Conservation (phyloP, 2,329 filamentous ascomycete species). For the Biscogniauxia sp. region DNA sequence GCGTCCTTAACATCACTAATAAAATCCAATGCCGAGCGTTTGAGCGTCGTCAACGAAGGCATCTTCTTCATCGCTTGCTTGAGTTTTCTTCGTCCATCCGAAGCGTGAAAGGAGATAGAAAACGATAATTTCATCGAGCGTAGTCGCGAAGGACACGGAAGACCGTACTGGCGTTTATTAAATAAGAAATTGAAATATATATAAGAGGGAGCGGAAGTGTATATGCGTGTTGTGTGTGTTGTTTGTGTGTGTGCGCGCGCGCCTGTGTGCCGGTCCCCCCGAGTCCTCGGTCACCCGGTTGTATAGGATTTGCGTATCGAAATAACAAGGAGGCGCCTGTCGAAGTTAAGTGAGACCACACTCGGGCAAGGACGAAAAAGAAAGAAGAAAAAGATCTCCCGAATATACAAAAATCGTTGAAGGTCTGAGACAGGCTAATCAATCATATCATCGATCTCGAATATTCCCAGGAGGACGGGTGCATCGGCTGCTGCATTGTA, state of each 20-base stretch:
- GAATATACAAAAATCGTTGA: conserved; percentile 2
- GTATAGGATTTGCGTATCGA: background rate
- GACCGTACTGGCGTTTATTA: conserved; percentile 13
- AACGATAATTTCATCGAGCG: conserved; percentile 18
- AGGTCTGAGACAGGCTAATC: conserved; percentile 19
- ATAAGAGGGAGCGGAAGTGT: no score
- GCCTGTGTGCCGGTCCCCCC: no score
- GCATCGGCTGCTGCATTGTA: conserved; percentile 10
- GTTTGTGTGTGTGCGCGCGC: background rate
- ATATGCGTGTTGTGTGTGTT: background rate
- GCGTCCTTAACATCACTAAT: conserved; percentile 22
- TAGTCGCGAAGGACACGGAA: conserved; percentile 5
- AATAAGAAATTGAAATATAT: background rate
- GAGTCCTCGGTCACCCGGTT: background rate
- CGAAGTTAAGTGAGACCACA: background rate
- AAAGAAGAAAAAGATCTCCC: background rate
- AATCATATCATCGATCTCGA: conserved; percentile 13
- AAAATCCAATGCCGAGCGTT: conserved; percentile 24
- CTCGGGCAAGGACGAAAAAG: background rate
- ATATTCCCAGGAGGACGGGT: conserved; percentile 16
- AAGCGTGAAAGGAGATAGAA: conserved; percentile 17
- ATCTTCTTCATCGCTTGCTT: conserved; percentile 16
- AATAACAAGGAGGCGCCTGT: background rate
- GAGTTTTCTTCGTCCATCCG: conserved; percentile 9
- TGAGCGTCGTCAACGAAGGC: conserved; percentile 25